These are phyloP conservation scores for Zasmidium angulare DNA, from an alignment of 2,329 filamentous ascomycete genomes.

Conservation along the genomic window DNA sequence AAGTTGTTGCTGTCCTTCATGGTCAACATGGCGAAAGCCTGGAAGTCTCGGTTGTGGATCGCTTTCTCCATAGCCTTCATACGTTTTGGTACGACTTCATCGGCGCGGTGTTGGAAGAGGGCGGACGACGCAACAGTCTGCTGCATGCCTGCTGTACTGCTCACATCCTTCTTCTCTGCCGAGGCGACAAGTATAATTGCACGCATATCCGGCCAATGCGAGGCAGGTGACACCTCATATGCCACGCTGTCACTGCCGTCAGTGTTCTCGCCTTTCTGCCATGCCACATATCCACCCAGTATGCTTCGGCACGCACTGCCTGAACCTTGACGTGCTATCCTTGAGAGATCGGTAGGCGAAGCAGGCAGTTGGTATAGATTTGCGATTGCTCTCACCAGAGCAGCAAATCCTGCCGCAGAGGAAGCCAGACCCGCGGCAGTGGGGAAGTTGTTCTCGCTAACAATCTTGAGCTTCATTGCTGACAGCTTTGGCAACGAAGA, in stretches of 20 bases:
- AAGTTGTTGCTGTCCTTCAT: slow-evolving; percentile 98
- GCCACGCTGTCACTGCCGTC: slow-evolving; percentile 88
- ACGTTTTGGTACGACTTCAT: slow-evolving; percentile 73
- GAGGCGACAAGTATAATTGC: slow-evolving; percentile 88
- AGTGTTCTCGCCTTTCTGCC: slow-evolving; percentile 72
- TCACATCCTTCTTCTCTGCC: slow-evolving; percentile 93
- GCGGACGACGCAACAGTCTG: slow-evolving; percentile 87
- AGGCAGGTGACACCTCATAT: slow-evolving; percentile 80
- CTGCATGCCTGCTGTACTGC: slow-evolving; percentile 93
- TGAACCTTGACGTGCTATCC: slow-evolving; percentile 89
- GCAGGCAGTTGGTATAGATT: slow-evolving; percentile 80
- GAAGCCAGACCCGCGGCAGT: slow-evolving; percentile 84
- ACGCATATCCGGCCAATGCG: slow-evolving; percentile 94
- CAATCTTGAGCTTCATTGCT: slow-evolving; percentile 73
- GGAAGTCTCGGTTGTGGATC: slow-evolving; percentile 76
- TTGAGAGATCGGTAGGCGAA: slow-evolving; percentile 76
- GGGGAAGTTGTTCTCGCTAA: slow-evolving; percentile 98
- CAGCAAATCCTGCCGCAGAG: slow-evolving; percentile 65
- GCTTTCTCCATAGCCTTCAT: slow-evolving; percentile 86
- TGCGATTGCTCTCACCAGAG: slow-evolving; percentile 78
- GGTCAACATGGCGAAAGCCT: slow-evolving; percentile 81
- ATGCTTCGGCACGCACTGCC: slow-evolving; percentile 91
- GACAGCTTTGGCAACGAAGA: slow-evolving; percentile 79
- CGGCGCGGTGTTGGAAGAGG: slow-evolving; percentile 77
- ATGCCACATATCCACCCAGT: slow-evolving; percentile 94